Conservation (phyloP, 192 early-diverging fungal species). For the Allomyces javanicus region DNA sequence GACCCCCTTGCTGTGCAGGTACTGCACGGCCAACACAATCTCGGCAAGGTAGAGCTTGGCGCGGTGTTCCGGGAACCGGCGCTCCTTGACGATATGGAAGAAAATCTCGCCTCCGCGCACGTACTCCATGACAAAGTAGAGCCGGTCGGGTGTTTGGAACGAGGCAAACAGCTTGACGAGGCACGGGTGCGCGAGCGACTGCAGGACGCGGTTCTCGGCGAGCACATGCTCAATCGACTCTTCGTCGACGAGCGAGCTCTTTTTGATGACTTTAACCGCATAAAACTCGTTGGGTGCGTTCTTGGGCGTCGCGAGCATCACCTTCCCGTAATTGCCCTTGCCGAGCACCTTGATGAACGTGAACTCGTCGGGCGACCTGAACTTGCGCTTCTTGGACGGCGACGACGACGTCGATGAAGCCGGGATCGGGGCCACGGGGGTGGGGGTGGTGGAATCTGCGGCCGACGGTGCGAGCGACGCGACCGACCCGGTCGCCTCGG, state of each 20-base stretch:
- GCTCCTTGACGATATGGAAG: slow-evolving; percentile 75
- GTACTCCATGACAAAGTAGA: slow-evolving; percentile 37
- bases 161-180: slow-evolving; percentile 31
- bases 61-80: slow-evolving; percentile 50
- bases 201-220: slow-evolving; percentile 35
- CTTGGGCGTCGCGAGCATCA: slow-evolving; percentile 83
- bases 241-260: slow-evolving; percentile 25
- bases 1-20: slow-evolving; percentile 52
- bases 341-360: slow-evolving; percentile 84
- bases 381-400: neutral
- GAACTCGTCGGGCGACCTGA: slow-evolving; percentile 48
- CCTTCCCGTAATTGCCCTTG: slow-evolving; percentile 98
- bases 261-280: slow-evolving; percentile 36
- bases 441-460: neutral
- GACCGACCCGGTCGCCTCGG: neutral
- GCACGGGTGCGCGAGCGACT: slow-evolving; percentile 22
- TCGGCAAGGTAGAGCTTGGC: slow-evolving; percentile 58
- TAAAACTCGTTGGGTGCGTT: slow-evolving; percentile 47
- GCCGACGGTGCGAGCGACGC: neutral
- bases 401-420: neutral
- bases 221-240: slow-evolving; percentile 34
- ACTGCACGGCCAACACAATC: slow-evolving; percentile 54
- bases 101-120: slow-evolving; percentile 19
- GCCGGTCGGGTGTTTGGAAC: slow-evolving; percentile 25
- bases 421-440: neutral